Conservation (phyloP, 2,329 filamentous ascomycete genomes). For the Phialophora verrucosa region DNA sequence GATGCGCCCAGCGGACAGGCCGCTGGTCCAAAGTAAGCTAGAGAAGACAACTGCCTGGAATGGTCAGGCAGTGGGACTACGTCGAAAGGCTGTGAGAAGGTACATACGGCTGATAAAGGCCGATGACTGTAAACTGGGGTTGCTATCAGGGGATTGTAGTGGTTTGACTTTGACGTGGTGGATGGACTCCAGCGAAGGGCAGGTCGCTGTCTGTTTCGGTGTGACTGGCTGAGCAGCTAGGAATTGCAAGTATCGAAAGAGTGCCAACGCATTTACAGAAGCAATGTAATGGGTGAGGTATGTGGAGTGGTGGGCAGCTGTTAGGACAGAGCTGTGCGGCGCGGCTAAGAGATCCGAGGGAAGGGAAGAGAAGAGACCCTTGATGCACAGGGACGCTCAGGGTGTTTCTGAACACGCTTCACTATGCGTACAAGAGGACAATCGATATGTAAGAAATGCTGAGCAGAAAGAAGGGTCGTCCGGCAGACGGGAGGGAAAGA, state of each 20-base stretch:
- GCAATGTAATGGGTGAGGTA: slow-evolving; percentile 2
- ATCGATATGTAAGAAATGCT: slow-evolving; percentile 13
- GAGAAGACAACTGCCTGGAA: slow-evolving; percentile 21
- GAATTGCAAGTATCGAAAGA: background rate
- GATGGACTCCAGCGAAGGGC: background rate
- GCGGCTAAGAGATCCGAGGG: background rate
- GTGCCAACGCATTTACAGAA: slow-evolving; percentile 2
- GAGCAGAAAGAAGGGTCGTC: slow-evolving; percentile 28
- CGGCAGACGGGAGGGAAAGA: slow-evolving; percentile 11
- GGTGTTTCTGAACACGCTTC: slow-evolving; percentile 11
- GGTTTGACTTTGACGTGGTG: background rate
- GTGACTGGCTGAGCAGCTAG: background rate
- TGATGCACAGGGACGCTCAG: slow-evolving; percentile 13
- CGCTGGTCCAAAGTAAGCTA: slow-evolving; percentile 35
- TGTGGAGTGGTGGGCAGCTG: slow-evolving; percentile 11
- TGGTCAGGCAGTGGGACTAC: slow-evolving; percentile 11
- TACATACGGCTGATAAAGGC: slow-evolving; percentile 28
- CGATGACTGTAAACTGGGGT: background rate
- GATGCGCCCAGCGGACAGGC: slow-evolving; percentile 35
- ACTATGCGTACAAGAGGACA: slow-evolving; percentile 10
- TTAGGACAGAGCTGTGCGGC: slow-evolving; percentile 5
- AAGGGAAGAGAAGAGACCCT: slow-evolving; percentile 19
- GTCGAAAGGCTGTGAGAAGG: background rate
- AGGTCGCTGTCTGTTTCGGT: background rate
- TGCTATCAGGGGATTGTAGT: slow-evolving; percentile 1